Evolutionary conservation across 2,329 filamentous ascomycete species (phyloP).

Genomic region (Domatiomyces globalis): DNA sequence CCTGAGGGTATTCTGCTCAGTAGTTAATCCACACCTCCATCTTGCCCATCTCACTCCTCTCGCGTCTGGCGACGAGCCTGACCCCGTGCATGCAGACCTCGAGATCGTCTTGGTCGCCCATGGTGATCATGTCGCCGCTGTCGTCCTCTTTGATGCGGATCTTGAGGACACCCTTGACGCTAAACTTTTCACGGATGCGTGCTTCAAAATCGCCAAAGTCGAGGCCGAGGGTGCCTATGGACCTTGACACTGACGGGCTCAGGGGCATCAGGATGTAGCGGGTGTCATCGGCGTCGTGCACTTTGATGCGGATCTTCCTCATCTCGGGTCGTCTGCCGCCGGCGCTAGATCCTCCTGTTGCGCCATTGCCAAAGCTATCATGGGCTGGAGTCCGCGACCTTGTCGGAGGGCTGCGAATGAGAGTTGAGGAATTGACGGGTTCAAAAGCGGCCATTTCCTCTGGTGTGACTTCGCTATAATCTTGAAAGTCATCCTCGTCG

Average conservation of each 20-base stretch:
- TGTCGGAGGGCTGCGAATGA: not conserved
- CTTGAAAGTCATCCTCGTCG: slow-evolving; percentile 42
- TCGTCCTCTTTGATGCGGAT: slow-evolving; percentile 80
- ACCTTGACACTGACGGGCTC: slow-evolving; percentile 8
- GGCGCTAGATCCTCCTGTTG: slow-evolving; percentile 5
- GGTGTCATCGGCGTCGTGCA: slow-evolving; percentile 71
- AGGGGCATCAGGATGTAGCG: slow-evolving; percentile 74
- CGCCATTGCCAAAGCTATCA: not conserved
- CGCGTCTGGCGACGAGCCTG: slow-evolving; percentile 54
- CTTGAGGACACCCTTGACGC: slow-evolving; percentile 44
- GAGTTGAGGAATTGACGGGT: slow-evolving; percentile 3
- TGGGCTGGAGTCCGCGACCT: not conserved
- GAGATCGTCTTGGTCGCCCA: slow-evolving; percentile 91
- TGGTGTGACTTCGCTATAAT: slow-evolving; percentile 50
- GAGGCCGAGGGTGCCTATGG: slow-evolving; percentile 37
- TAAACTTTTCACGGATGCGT: slow-evolving; percentile 76
- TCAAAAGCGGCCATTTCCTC: slow-evolving; percentile 14
- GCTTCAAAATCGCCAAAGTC: slow-evolving; percentile 65
- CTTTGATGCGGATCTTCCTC: slow-evolving; percentile 75
- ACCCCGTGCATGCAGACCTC: slow-evolving; percentile 68
- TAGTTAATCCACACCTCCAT: slow-evolving; percentile 60
- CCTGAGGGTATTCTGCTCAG: not conserved
- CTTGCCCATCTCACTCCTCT: slow-evolving; percentile 73
- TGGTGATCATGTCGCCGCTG: slow-evolving; percentile 77
- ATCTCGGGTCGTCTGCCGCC: slow-evolving; percentile 42